Percentiles rank a stretch among this genome's conserved stretches.
Evolutionary conservation across 139 green algal species (phyloP).

Genomic region (Yamagishiella unicocca): DNA sequence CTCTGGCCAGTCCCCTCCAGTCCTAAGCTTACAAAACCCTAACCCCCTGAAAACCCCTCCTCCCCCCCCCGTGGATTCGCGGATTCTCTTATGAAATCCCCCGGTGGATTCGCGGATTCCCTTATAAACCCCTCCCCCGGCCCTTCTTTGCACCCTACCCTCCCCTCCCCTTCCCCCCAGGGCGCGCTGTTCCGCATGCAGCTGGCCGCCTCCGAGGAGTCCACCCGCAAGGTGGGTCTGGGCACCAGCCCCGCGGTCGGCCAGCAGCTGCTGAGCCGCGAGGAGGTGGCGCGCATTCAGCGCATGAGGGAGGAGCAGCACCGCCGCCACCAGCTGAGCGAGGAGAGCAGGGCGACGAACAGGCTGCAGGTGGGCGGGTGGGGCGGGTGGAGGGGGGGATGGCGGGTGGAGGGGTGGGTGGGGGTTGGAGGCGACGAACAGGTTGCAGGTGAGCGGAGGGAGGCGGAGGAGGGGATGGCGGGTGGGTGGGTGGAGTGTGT

Average conservation of each 20-base stretch:
- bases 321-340: constrained; percentile 32
- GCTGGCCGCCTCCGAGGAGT: constrained; percentile 52
- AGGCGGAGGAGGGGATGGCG: neutral
- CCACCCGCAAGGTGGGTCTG: constrained; percentile 47
- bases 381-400: neutral
- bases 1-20: no score
- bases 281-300: constrained; percentile 38
- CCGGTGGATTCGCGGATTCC: no score
- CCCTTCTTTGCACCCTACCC: neutral
- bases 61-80: no score
- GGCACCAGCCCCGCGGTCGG: constrained; percentile 43
- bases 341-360: constrained; percentile 37
- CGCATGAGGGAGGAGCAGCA: constrained; percentile 47
- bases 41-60: neutral
- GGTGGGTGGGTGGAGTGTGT: no score
- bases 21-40: no score
- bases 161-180: constrained; percentile 25
- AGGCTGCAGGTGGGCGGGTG: constrained; percentile 8
- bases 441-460: constrained; percentile 3
- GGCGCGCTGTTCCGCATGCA: constrained; percentile 67
- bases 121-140: neutral
- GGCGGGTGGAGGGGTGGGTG: neutral
- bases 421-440: neutral
- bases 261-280: constrained; percentile 35
- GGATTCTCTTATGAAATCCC: no score